Percentiles rank a stretch among this genome's conserved stretches.
These are phyloP conservation scores for Bassia scoparia DNA, from an alignment of 148 eudicot genomes.

Conservation along the genomic window DNA sequence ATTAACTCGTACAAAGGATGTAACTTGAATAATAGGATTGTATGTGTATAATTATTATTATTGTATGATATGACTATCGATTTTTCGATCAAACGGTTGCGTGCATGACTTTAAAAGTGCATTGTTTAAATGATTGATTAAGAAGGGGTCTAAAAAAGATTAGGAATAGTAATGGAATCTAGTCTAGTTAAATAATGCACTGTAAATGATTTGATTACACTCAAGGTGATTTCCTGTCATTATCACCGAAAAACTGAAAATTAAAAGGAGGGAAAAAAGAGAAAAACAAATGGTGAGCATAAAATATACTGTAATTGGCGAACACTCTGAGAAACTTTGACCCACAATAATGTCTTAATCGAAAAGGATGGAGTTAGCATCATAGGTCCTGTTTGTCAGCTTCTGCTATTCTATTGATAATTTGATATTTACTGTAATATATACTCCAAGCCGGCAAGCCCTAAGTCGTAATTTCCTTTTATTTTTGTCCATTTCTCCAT, in stretches of 20 bases:
- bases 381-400: constrained; percentile 47
- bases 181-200: not conserved
- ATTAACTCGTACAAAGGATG: no score
- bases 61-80: not conserved
- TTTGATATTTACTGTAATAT: not conserved
- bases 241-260: constrained; percentile 62
- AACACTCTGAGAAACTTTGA: constrained; percentile 43
- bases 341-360: constrained; percentile 59
- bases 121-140: constrained; percentile 3
- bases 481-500: no score
- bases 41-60: no score
- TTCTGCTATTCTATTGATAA: constrained; percentile 26
- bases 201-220: not conserved
- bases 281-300: constrained; percentile 14
- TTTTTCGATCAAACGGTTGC: not conserved
- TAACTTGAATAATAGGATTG: no score
- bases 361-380: constrained; percentile 46
- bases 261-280: constrained; percentile 18
- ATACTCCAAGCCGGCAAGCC: constrained; percentile 6
- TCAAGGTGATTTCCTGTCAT: constrained; percentile 46
- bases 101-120: not conserved
- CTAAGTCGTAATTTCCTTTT: no score
- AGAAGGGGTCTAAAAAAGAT: constrained; percentile 1
- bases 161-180: constrained; percentile 36
- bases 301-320: constrained; percentile 17